Base-by-base conservation (phyloP, 2,329 filamentous ascomycete species). In the Aspergillus pseudotamarii region DNA sequence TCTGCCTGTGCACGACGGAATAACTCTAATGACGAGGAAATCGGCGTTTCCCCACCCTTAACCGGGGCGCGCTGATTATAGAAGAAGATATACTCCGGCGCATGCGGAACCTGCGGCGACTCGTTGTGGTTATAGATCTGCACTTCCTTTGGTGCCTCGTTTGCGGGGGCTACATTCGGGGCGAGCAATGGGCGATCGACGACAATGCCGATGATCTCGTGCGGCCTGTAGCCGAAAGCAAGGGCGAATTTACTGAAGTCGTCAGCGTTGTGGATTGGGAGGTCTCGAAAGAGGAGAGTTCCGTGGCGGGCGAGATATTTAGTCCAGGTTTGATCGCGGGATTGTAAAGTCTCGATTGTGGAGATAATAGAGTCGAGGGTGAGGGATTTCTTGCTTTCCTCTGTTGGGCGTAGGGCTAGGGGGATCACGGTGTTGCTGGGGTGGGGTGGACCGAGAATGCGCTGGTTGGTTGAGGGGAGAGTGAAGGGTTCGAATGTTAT, bases 101-200 rank as follows among this genome's bases (percentile, higher is more conserved):
- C 81, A 62, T 84, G 83, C 1, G 83, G 83, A 0, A 84, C 82
- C 64, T 84, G 82, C 0, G 81, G 80, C 0, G 80, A 83, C 65
- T 85, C 83, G 63, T 84, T 85, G 71, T 84, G 83, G 66, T 78
- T 83, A 68, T 83, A 84, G 46, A 84, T 83, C 9, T 79, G 72
- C 1, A 82, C 79, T 56, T 82, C 77, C 65, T 82, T 82, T 1
- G 82, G 80, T 2, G 81, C 76, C 68, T 84, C 81, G 60, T 83
- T 85, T 4, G 82, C 82, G 0, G 82, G 81, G 2, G 79, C 79
- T 1, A 82, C 79, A 60, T 81, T 82, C 6, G 78, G 77, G 3
- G 80, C 80, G 4, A 81, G 74, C 3, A 78, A 46, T 0, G 82
- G 81, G 48, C 83, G 71, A 54, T 83, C 73, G 6, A 84, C 81